Percentiles rank a stretch among this genome's conserved stretches.
phyloP scores from a whole-genome alignment of 768 basidiomycete genomes.

The Suillus fuscotomentosus region DNA sequence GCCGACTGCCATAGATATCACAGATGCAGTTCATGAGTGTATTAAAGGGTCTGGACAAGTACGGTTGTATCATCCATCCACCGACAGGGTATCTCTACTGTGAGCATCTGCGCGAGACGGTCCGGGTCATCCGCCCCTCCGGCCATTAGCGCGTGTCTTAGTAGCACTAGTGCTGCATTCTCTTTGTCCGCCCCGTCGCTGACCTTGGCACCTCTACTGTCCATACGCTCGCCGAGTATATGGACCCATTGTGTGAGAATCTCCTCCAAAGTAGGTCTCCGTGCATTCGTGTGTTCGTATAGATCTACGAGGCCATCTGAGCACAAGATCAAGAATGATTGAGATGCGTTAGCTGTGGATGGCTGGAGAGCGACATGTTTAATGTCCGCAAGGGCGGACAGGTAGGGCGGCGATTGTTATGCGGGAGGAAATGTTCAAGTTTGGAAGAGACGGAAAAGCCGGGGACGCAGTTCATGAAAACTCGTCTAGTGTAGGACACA shows the following conservation, averaged over 20 bases:
- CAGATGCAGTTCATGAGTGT: neutral
- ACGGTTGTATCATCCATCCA: conserved; percentile 66
- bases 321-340: conserved; percentile 44
- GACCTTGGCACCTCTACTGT: conserved; percentile 3
- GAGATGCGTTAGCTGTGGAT: conserved; percentile 13
- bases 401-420: conserved; percentile 54
- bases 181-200: conserved; percentile 3
- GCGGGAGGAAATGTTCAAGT: conserved; percentile 41
- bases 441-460: conserved; percentile 36
- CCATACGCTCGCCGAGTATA: conserved; percentile 18
- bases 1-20: neutral
- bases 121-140: conserved; percentile 40
- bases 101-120: conserved; percentile 43
- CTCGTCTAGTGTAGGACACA: conserved; percentile 40
- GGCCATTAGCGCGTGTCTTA: conserved; percentile 38
- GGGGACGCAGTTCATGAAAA: conserved; percentile 43
- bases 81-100: conserved; percentile 42
- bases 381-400: conserved; percentile 44
- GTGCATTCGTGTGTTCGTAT: conserved; percentile 8
- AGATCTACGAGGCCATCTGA: conserved; percentile 51
- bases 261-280: conserved; percentile 26
- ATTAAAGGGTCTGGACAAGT: conserved; percentile 29
- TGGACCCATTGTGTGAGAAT: conserved; percentile 36
- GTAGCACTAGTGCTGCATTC: conserved; percentile 38
- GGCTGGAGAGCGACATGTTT: conserved; percentile 36